Evolutionary conservation across 148 eudicot species (phyloP).

Genomic region (Linanthus parryae): DNA sequence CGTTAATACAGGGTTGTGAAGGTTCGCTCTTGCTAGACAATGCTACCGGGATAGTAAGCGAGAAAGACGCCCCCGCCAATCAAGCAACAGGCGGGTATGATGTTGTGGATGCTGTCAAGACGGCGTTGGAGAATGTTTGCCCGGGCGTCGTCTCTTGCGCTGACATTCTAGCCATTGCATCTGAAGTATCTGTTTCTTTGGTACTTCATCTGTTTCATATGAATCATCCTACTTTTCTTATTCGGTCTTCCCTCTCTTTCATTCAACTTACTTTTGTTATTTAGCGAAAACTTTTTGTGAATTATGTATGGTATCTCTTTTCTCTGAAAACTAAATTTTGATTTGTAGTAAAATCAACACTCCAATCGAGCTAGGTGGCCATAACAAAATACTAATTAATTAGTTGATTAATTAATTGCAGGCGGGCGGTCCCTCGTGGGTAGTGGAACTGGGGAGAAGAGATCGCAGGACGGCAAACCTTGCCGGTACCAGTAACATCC

Average conservation of each 20-base stretch:
- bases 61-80: slow-evolving; percentile 23
- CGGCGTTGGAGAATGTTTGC: slow-evolving; percentile 30
- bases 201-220: neutral
- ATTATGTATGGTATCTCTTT: too few species aligned
- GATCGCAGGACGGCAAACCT: slow-evolving; percentile 24
- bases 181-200: slow-evolving; percentile 8
- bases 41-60: slow-evolving; percentile 14
- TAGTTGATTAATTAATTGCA: neutral
- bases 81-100: slow-evolving; percentile 16
- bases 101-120: slow-evolving; percentile 29
- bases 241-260: neutral
- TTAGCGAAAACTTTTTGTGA: too few species aligned
- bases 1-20: slow-evolving; percentile 28
- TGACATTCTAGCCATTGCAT: slow-evolving; percentile 23
- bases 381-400: neutral
- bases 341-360: too few species aligned
- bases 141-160: slow-evolving; percentile 35
- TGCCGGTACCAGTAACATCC: slow-evolving; percentile 7
- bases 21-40: slow-evolving; percentile 30
- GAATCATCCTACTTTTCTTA: neutral
- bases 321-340: too few species aligned
- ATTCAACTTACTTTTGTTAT: neutral
- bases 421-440: slow-evolving; percentile 29
- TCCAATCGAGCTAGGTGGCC: too few species aligned
- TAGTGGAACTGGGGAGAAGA: slow-evolving; percentile 25